Conservation (phyloP, 176 grass and related monocot genomes). For the Oryza glaberrima region DNA sequence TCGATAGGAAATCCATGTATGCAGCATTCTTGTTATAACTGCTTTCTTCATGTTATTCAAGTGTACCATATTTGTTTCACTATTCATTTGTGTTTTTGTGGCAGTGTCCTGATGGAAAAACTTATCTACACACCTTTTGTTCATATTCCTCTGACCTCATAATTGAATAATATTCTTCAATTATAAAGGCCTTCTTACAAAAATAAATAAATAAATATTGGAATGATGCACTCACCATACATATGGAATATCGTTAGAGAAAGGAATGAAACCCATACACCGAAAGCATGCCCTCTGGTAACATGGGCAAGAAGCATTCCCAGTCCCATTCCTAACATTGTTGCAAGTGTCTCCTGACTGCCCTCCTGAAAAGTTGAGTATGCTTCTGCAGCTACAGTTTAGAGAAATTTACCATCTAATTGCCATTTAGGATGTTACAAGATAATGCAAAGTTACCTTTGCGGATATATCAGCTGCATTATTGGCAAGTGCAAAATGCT, state of each 20-base stretch:
- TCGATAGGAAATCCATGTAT: conserved; percentile 7
- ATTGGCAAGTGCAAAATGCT: conserved; percentile 92
- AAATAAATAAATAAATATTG: neutral
- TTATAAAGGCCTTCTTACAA: neutral
- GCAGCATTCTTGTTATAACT: neutral
- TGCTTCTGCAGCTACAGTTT: conserved; percentile 37
- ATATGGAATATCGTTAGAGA: conserved; percentile 94
- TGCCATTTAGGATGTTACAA: neutral
- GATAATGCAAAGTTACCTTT: conserved; percentile 61
- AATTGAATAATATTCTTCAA: neutral
- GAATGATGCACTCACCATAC: conserved; percentile 67
- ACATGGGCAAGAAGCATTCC: conserved; percentile 89
- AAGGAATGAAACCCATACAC: conserved; percentile 82
- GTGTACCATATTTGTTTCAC: neutral
- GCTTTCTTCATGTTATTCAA: neutral
- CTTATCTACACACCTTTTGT: neutral
- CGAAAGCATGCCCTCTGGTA: conserved; percentile 75
- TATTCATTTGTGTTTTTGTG: neutral
- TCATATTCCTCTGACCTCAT: conserved; percentile 15
- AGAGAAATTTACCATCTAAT: conserved; percentile 33
- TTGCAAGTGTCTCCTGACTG: conserved; percentile 96
- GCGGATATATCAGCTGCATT: conserved; percentile 96
- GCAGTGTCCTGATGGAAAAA: neutral
- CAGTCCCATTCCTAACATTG: conserved; percentile 88
- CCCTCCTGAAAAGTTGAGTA: conserved; percentile 68